phyloP scores from a whole-genome alignment of 2,329 filamentous ascomycete genomes.

The Beauveria asiatica region DNA sequence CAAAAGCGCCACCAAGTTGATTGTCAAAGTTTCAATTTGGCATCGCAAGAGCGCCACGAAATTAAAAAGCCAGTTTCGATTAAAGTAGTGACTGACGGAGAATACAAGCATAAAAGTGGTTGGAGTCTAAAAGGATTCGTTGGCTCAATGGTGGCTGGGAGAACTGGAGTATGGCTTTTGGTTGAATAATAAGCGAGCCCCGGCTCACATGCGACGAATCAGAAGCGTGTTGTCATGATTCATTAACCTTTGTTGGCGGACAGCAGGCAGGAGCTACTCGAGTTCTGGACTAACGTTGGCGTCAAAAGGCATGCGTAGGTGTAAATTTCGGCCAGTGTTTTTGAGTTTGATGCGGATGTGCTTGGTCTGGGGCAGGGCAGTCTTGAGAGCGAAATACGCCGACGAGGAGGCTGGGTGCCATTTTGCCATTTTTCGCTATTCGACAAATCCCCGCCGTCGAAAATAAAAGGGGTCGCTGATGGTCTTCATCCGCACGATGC shows the following conservation, averaged over 20 bases:
- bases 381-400: not conserved
- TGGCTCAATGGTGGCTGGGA: not conserved
- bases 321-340: not conserved
- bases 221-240: not conserved
- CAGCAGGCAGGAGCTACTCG: not conserved
- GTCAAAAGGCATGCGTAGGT: not conserved
- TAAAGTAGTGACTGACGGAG: not conserved
- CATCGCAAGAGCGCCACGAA: constrained; percentile 4
- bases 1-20: too few species aligned
- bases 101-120: not conserved
- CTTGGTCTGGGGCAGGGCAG: not conserved
- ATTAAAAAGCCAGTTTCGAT: not conserved
- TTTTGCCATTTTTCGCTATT: not conserved
- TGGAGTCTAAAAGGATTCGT: not conserved
- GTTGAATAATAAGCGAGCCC: not conserved
- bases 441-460: not conserved
- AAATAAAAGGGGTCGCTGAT: not conserved
- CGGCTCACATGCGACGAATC: constrained; percentile 1
- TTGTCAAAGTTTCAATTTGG: not conserved
- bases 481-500: not conserved
- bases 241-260: not conserved
- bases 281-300: not conserved
- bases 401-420: not conserved
- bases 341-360: not conserved
- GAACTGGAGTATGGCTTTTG: not conserved